A percentile compares a stretch with the other conserved stretches of the same genome.
Conservation (phyloP, 225 moss, liverwort and hornwort genomes). For the Ulota crispa region DNA sequence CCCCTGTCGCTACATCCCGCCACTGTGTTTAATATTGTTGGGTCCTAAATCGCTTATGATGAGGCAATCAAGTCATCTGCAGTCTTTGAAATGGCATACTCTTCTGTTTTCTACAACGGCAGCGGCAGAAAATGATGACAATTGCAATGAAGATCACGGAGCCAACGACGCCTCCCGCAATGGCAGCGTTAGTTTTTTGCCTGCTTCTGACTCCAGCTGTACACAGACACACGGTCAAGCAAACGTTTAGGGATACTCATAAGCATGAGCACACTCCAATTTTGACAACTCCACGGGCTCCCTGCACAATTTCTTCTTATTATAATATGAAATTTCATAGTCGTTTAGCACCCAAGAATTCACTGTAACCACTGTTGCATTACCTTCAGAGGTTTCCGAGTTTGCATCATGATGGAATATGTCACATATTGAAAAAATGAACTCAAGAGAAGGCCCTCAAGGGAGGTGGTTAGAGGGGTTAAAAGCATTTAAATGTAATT, state of each 20-base stretch:
- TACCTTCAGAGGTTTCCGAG: background rate
- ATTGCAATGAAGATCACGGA: constrained; percentile 17
- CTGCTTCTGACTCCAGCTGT: constrained; percentile 29
- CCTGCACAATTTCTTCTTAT: background rate
- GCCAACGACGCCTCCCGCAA: constrained; percentile 30
- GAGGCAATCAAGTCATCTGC: constrained; percentile 31
- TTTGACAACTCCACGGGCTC: background rate
- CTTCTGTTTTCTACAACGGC: constrained; percentile 18
- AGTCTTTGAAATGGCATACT: constrained; percentile 45
- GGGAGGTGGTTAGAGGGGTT: too few relatives aligned
- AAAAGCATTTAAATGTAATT: too few relatives aligned
- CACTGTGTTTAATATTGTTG: background rate
- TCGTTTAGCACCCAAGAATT: background rate
- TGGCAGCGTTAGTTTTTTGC: constrained; percentile 29
- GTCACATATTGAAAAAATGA: too few relatives aligned
- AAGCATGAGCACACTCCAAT: background rate
- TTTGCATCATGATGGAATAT: background rate
- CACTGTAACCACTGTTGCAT: background rate
- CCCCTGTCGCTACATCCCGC: background rate
- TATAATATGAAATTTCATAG: background rate
- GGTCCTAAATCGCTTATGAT: background rate
- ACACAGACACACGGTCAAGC: background rate
- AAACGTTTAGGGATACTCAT: background rate
- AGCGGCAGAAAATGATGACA: constrained; percentile 36
- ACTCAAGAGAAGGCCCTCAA: too few relatives aligned